A percentile compares a stretch with the other conserved stretches of the same genome.
These are phyloP conservation scores for Kwoniella shivajii DNA, from an alignment of 1,284 basidiomycete genomes.

Conservation along the genomic window DNA sequence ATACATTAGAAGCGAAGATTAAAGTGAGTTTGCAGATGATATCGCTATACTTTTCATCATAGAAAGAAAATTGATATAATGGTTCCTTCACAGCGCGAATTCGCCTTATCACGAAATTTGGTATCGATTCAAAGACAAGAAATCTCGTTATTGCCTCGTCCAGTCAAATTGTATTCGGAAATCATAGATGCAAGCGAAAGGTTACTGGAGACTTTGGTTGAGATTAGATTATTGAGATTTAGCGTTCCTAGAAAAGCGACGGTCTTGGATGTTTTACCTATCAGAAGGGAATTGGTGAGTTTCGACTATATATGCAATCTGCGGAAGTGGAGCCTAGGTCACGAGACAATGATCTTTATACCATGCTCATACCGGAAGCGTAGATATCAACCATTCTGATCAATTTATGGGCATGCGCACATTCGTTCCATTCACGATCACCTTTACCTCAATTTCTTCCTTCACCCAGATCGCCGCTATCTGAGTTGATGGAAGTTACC, in stretches of 20 bases:
- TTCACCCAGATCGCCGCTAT: slow-evolving; percentile 51
- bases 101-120: slow-evolving; percentile 40
- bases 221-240: slow-evolving; percentile 54
- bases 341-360: background rate
- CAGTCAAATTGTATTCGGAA: slow-evolving; percentile 51
- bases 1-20: slow-evolving; percentile 32
- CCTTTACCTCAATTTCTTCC: slow-evolving; percentile 58
- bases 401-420: slow-evolving; percentile 55
- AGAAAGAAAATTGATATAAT: too few species aligned
- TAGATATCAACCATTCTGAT: slow-evolving; percentile 54
- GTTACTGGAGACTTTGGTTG: slow-evolving; percentile 51
- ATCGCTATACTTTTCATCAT: background rate
- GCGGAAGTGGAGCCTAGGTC: too few species aligned
- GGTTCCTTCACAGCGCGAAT: slow-evolving; percentile 23
- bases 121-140: slow-evolving; percentile 51
- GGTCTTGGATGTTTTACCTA: slow-evolving; percentile 56
- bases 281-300: slow-evolving; percentile 55
- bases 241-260: slow-evolving; percentile 50
- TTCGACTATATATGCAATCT: background rate
- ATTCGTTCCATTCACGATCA: slow-evolving; percentile 54
- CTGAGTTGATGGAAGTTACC: slow-evolving; percentile 45
- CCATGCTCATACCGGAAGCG: background rate
- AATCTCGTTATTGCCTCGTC: slow-evolving; percentile 56
- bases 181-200: slow-evolving; percentile 52
- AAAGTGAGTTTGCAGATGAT: slow-evolving; percentile 17